A percentile compares a stretch with the other conserved stretches of the same genome.
These are phyloP conservation scores for Trichoderma brevicompactum DNA, from an alignment of 2,329 filamentous ascomycete genomes.

Conservation along the genomic window DNA sequence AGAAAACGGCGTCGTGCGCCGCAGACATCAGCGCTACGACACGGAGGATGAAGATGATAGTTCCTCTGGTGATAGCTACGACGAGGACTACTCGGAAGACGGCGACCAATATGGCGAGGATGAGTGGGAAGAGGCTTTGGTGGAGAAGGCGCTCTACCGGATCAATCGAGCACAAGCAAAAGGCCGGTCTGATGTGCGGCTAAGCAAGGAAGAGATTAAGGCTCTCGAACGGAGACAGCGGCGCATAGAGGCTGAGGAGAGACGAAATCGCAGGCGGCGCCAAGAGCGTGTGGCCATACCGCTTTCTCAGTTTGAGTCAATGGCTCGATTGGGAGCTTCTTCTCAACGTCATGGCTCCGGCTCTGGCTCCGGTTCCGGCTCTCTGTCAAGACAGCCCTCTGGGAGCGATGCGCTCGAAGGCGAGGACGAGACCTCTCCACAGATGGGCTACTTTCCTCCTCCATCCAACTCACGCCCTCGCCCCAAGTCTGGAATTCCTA, in stretches of 20 bases:
- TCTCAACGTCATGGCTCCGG: background rate
- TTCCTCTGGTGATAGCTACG: constrained; percentile 35
- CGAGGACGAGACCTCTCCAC: constrained; percentile 45
- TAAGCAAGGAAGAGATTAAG: constrained; percentile 79
- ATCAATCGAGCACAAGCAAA: constrained; percentile 77
- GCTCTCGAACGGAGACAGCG: constrained; percentile 73
- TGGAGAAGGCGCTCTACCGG: constrained; percentile 77
- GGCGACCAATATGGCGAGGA: constrained; percentile 33
- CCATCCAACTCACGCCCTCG: constrained; percentile 49
- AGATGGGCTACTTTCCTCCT: constrained; percentile 57
- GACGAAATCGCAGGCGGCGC: constrained; percentile 45
- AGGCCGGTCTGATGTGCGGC: constrained; percentile 77
- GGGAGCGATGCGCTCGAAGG: constrained; percentile 44
- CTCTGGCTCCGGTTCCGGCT: constrained; percentile 1
- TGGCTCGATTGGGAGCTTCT: constrained; percentile 40
- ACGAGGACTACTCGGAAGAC: constrained; percentile 44
- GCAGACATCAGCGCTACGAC: constrained; percentile 39
- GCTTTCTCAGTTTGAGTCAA: constrained; percentile 55
- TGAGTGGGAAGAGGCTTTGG: constrained; percentile 70
- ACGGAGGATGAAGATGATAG: constrained; percentile 43
- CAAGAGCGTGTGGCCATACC: constrained; percentile 58
- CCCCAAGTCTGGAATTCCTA: constrained; percentile 48
- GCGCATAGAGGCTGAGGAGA: constrained; percentile 57
- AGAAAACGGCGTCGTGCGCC: constrained; percentile 46
- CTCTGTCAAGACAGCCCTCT: constrained; percentile 20